Base-by-base conservation (phyloP, 129 eudicot species). In the Sambucus nigra region DNA sequence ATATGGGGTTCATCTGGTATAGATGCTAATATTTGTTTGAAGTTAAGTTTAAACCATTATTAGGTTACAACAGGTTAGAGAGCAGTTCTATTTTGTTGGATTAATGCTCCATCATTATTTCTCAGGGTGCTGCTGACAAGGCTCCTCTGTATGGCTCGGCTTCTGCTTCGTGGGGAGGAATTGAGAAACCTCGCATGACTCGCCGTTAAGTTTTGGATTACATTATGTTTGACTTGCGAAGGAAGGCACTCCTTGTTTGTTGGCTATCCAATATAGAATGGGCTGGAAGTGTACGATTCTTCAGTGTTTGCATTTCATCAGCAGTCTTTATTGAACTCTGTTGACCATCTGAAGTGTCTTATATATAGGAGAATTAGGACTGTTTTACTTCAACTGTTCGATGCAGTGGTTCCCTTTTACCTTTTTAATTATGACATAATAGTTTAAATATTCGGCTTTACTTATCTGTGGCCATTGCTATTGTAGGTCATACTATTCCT, bases 111-210 rank as follows among this genome's bases (percentile, higher is more conserved):
- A 60, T 17, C 47, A 12, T 53, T 65, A 53, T 67, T 61, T 45
- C 21, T 65, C 74, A 88, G 94, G 87, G 85, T 76, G 73, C 80
- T 64, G 68, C 74, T 64, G 86, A 77, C 74, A 83, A 83, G 76
- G 97, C 80, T 68, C 49, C 72, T 60, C 19, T 68, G 15, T 80
- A 88, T 71, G 97, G 82, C 65, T 62, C 82, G 33, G 76, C 80
- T 54, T 81, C 92, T 27, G 68, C 82, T 62, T 49, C 87, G 12
- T 75, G 94, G 84, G 74, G 80, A 47, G 89, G 87, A 51, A 67
- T 54, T 2, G 94, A 84, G 53, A 80, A 77, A 38, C 60, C 84
- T 60, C 80, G 73, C 50, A 69, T 70, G 67, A 68, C 49, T 45
- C 84, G 87, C 24, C 86, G 69, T 65, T 88, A 64, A 76, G 27